These are phyloP conservation scores for Harringtonia lauricola DNA, from an alignment of 2,329 filamentous ascomycete species.

Conservation along the genomic window DNA sequence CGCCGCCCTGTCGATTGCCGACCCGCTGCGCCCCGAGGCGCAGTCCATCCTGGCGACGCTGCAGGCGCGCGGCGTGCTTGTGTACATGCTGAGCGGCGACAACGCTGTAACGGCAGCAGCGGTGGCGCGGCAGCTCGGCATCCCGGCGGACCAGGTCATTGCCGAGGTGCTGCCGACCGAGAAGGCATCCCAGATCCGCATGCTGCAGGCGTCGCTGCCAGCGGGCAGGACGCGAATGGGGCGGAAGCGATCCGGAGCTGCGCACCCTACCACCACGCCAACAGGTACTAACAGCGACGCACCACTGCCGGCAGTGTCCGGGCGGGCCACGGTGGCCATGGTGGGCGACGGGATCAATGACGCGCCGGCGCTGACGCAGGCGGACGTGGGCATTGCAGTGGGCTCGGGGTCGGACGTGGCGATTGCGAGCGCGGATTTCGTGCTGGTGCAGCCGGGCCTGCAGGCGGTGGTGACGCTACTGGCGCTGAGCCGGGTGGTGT, in stretches of 20 bases:
- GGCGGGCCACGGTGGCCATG: constrained; percentile 58
- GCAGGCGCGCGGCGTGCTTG: constrained; percentile 52
- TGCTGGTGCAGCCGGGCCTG: constrained; percentile 61
- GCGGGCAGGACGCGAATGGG: too few relatives aligned
- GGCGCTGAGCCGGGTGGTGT: constrained; percentile 58
- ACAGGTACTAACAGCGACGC: constrained; percentile 3
- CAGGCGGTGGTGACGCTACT: constrained; percentile 62
- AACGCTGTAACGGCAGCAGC: constrained; percentile 75
- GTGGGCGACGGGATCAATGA: constrained; percentile 88
- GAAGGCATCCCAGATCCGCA: constrained; percentile 62
- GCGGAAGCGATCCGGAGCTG: too few relatives aligned
- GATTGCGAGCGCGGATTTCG: constrained; percentile 70
- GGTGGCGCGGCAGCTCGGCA: constrained; percentile 66
- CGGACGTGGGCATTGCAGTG: constrained; percentile 77
- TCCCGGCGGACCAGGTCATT: constrained; percentile 62
- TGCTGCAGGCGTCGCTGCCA: constrained; percentile 44
- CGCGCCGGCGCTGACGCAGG: constrained; percentile 66
- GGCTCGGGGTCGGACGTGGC: constrained; percentile 77
- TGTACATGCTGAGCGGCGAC: constrained; percentile 92
- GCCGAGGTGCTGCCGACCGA: constrained; percentile 78
- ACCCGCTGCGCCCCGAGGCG: constrained; percentile 69
- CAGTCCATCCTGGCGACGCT: constrained; percentile 52
- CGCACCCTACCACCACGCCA: neutral
- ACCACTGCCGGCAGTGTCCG: constrained; percentile 15
- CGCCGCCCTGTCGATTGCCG: constrained; percentile 65